Percentiles rank a stretch among this genome's conserved stretches.
These are phyloP conservation scores for Protomyces inouyei DNA, from an alignment of 1,139 yeast species.

Conservation along the genomic window DNA sequence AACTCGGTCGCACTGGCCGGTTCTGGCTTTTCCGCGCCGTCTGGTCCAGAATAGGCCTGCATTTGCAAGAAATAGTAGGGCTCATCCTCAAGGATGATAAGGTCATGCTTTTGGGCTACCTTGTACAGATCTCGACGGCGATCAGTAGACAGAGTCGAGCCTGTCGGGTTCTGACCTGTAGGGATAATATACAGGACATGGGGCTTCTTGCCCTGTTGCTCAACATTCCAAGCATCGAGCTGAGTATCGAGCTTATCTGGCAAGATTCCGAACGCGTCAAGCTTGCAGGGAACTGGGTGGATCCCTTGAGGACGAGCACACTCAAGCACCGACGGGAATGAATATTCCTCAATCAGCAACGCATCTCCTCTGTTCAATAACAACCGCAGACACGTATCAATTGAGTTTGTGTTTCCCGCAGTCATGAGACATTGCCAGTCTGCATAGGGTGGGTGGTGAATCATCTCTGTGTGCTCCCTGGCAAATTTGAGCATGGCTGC, in stretches of 20 bases:
- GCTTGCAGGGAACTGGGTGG: conserved; percentile 62
- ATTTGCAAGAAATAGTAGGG: conserved; percentile 88
- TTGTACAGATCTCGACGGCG: conserved; percentile 69
- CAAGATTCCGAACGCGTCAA: conserved; percentile 74
- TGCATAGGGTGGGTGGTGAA: conserved; percentile 57
- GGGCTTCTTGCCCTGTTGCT: conserved; percentile 52
- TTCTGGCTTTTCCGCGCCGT: conserved; percentile 44
- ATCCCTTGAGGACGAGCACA: conserved; percentile 72
- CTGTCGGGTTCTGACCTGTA: conserved; percentile 95
- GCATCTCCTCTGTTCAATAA: conserved; percentile 74
- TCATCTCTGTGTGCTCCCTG: conserved; percentile 67
- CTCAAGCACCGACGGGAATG: conserved; percentile 80
- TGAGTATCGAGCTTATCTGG: conserved; percentile 65
- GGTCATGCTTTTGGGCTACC: conserved; percentile 71
- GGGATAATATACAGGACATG: conserved; percentile 78
- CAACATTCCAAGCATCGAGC: conserved; percentile 59
- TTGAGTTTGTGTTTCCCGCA: conserved; percentile 80
- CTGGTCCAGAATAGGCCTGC: conserved; percentile 38
- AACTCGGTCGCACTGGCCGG: conserved; percentile 50
- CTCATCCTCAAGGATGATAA: conserved; percentile 81
- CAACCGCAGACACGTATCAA: conserved; percentile 81
- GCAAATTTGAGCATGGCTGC: conserved; percentile 62
- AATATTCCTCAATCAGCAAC: conserved; percentile 73
- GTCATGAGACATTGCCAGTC: conserved; percentile 65
- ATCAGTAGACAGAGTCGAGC: conserved; percentile 65